These are phyloP conservation scores for Achaetomiella virescens DNA, from an alignment of 495 filamentous ascomycete species.

Conservation along the genomic window DNA sequence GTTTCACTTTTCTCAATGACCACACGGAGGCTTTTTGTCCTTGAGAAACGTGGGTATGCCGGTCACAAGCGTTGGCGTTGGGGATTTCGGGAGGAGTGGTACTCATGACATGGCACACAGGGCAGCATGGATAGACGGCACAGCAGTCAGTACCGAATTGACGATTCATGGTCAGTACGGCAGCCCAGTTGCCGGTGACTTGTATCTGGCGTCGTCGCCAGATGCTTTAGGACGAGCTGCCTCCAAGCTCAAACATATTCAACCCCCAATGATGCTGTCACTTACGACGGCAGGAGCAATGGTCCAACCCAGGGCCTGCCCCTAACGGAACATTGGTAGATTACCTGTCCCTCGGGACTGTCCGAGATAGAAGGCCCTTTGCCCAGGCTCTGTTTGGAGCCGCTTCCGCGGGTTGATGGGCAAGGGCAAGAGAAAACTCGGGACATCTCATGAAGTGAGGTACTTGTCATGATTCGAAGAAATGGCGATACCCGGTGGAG, in stretches of 20 bases:
- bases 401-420: conserved; percentile 48
- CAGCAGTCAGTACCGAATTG: conserved; percentile 32
- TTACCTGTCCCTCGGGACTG: conserved; percentile 31
- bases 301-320: conserved; percentile 42
- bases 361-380: conserved; percentile 61
- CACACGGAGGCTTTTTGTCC: conserved; percentile 2
- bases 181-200: conserved; percentile 4
- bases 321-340: conserved; percentile 60
- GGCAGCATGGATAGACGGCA: conserved; percentile 20
- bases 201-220: background rate
- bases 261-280: conserved; percentile 45
- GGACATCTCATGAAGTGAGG: conserved; percentile 16
- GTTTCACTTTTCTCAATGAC: conserved; percentile 1
- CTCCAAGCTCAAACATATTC: background rate
- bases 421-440: conserved; percentile 70
- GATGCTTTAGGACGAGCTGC: no score
- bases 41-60: conserved; percentile 12
- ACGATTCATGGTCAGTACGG: conserved; percentile 18
- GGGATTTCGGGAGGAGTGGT: conserved; percentile 15
- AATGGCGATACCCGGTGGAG: background rate
- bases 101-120: conserved; percentile 13
- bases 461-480: no score
- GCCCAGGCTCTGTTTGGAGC: conserved; percentile 39
- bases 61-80: conserved; percentile 30
- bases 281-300: conserved; percentile 44